Percentiles rank a stretch among this genome's conserved stretches.
These are phyloP conservation scores for Colletotrichum coccodes DNA, from an alignment of 2,329 filamentous ascomycete species.

Conservation along the genomic window DNA sequence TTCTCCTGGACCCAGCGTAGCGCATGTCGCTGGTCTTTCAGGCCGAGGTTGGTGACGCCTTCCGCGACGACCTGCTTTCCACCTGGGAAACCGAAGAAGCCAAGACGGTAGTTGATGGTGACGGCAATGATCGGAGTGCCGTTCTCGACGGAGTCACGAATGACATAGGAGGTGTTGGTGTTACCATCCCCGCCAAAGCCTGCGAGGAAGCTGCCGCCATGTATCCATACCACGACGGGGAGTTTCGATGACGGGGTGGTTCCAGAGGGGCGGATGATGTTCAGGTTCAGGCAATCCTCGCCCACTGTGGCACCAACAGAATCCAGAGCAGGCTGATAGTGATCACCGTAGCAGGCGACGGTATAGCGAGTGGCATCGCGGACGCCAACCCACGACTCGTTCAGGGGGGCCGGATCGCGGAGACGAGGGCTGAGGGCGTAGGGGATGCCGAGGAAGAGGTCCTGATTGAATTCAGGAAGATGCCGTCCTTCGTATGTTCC, in stretches of 20 bases:
- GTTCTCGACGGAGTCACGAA: slow-evolving; percentile 56
- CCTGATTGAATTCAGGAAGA: slow-evolving; percentile 50
- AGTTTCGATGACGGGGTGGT: slow-evolving; percentile 46
- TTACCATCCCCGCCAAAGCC: slow-evolving; percentile 51
- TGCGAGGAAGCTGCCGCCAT: slow-evolving; percentile 49
- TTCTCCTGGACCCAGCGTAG: slow-evolving; percentile 67
- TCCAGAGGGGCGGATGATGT: slow-evolving; percentile 63
- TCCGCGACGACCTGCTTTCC: slow-evolving; percentile 50
- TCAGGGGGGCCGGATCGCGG: slow-evolving; percentile 57
- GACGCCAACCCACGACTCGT: slow-evolving; percentile 52
- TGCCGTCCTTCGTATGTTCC: slow-evolving; percentile 52
- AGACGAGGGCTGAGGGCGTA: slow-evolving; percentile 61
- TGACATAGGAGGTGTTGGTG: slow-evolving; percentile 70
- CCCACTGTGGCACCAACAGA: slow-evolving; percentile 39
- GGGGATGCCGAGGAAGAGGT: slow-evolving; percentile 60
- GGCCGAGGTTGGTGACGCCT: slow-evolving; percentile 64
- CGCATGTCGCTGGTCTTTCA: slow-evolving; percentile 61
- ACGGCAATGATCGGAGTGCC: slow-evolving; percentile 59
- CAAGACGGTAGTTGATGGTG: slow-evolving; percentile 60
- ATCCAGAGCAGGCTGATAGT: not conserved
- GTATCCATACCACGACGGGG: slow-evolving; percentile 68
- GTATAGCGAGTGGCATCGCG: slow-evolving; percentile 55
- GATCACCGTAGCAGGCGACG: slow-evolving; percentile 47
- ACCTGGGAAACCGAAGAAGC: slow-evolving; percentile 68
- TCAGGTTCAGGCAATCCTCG: slow-evolving; percentile 72